Base-by-base conservation (phyloP, 345 rosid species). In the Linum usitatissimum region DNA sequence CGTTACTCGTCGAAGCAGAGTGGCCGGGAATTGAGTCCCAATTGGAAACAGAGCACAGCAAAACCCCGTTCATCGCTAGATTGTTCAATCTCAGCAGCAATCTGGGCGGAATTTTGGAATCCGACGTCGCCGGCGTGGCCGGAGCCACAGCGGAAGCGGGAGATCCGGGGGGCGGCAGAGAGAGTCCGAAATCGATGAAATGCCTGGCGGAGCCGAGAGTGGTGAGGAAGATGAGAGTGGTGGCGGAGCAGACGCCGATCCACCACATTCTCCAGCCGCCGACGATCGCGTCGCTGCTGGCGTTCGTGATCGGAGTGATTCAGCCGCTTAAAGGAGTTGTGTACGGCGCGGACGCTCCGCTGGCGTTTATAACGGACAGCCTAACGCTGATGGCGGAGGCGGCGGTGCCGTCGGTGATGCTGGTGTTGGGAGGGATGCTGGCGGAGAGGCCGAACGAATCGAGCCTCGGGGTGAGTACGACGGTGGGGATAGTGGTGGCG, bases 1-100 rank as follows among this genome's bases (percentile, higher is more conserved):
- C 80, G 4, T 64, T 81, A 7, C 74, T 81, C 51, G 70, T 63
- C 18, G 77, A 77, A 75, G 84, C 77, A 2, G 81, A 80, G 42
- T 80, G 73, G 75, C 57, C 79, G 0, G 75, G 77, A 9, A 13
- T 72, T 59, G 77, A 71, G 30, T 76, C 71, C 8, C 67, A 49
- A 36, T 45, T 45, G 51, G 71, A 67, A 66, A 69, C 68, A 0
- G 76, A 69, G 45, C 73, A 67, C 31, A 62, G 75, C 75, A 74
- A 70, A 54, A 67, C 72, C 12, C 81, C 84, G n/a, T 63, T 77
- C 2, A 67, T 77, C 18, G 76, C 79, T 19, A 64, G 23, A 10
- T 53, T 77, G 4, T 80, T 70, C 28, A 69, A 65, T 7, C 38
- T 34, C 0, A 34, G 38, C 8, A 34, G 38, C 15, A 60, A 69